Evolutionary conservation across 139 green algal genomes (phyloP), one percentile per base, ranked within the genome.

Genomic region (Ettlia oleoabundans): DNA sequence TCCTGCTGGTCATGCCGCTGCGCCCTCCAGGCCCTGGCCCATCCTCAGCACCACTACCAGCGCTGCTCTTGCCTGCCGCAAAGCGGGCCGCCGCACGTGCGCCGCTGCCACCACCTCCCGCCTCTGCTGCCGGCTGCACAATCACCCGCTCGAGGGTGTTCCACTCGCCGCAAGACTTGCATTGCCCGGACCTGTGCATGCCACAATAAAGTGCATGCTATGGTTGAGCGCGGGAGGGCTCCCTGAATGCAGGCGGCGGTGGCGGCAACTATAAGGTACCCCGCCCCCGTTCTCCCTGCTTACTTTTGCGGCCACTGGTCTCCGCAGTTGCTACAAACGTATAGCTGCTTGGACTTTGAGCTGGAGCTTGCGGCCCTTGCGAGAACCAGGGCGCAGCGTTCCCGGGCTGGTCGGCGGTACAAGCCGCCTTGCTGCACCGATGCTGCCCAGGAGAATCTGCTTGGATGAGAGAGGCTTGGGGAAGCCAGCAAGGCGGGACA

Each of bases 291-390:
- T n/a, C n/a, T n/a, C n/a, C n/a, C n/a, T n/a, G 32, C 73, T 69
- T 37, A 82, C 90, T 85, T 93, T 41, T 96, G 92, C 28, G 40
- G 30, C 10, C 64, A 55, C 26, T 88, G 72, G 32, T 92, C 83
- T 10, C 89, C 91, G 78, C 92, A 95, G 1, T 91, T 74, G 7
- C 22, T 61, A 83, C 92, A 95, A 32, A 90, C 83, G 63, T 91
- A 95, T 0, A 83, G 53, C 24, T 80, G 69, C 61, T 85, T 85
- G 26, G 78, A 10, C 68, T 91, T 92, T n/a, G 61, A 41, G 30
- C 52, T 66, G 55, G 58, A 35, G 40, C 58, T 28, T n/a, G 65
- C 67, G 26, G 75, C 75, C 22, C 75, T 55, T 21, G 43, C 42
- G 28, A 76, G 53, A 26, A 67, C 35, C 22, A 80, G 40, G 35